Base-by-base conservation (phyloP, 345 rosid species). In the Moricandia moricandioides region DNA sequence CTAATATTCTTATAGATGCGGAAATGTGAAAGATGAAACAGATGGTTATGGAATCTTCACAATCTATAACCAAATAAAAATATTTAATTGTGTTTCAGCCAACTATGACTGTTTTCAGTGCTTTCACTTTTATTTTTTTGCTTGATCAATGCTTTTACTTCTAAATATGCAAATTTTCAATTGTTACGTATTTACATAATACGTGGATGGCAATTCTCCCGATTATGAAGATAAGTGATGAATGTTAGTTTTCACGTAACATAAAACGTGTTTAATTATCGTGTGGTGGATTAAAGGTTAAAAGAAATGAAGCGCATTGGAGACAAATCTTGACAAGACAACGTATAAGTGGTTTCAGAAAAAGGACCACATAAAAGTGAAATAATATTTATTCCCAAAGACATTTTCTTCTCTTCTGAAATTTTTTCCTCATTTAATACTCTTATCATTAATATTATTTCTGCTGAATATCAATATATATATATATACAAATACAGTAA, bases 301-400 rank as follows among this genome's bases (percentile, higher is more conserved):
- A 68, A 27, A 40, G 16, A 40, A 74, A 67, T 58, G 59, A 14
- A 67, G 27, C 17, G 2, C n/a, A 65, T 8, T 57, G 72, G 27
- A 43, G 61, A 57, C 62, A 59, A 67, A 59, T 47, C 61, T 60
- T 67, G 68, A 60, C 43, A 37, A 49, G 21, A 49, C 62, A 40
- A 75, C 68, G 62, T 68, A 75, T 35, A 68, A 60, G 39, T 60
- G 62, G 62, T 34, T 74, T 47, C 17, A 49, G 55, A 51, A 49
- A 33, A 21, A 45, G 56, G 79, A 60, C 73, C 79, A 75, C 79
- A 34, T 26, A 61, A 67, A 75, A 68, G 69, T 75, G 63, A 68
- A 61, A 14, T 60, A 34, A 61, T 51, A 45, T 68, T 61, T 75
- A 60, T 75, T 51, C 73, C 45, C 24, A 24, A 68, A 35, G 58